Evolutionary conservation across 2,329 filamentous ascomycete species (phyloP).

Genomic region (Venturia carpophila): DNA sequence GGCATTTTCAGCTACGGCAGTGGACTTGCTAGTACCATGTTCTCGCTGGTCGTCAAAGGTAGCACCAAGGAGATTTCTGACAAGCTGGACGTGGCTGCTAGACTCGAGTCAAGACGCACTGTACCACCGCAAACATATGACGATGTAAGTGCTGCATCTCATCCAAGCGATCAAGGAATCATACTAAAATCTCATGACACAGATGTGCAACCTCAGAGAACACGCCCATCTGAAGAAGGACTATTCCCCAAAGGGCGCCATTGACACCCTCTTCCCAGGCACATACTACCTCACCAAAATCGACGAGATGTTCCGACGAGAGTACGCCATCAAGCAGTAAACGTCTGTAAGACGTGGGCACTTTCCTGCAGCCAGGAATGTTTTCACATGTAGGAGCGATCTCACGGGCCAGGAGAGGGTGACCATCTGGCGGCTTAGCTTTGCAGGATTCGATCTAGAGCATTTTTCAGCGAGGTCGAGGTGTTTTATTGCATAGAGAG

Average conservation of each 20-base stretch:
- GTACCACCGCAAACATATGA: slow-evolving; percentile 44
- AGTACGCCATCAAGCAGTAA: slow-evolving; percentile 43
- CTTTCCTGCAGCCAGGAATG: not conserved
- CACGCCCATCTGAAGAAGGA: slow-evolving; percentile 44
- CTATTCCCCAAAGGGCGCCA: slow-evolving; percentile 39
- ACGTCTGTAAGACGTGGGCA: not conserved
- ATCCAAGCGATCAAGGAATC: not conserved
- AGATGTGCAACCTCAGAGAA: slow-evolving; percentile 47
- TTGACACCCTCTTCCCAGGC: slow-evolving; percentile 38
- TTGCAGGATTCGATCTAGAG: not conserved
- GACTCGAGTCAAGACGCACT: slow-evolving; percentile 38
- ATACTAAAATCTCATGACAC: not conserved
- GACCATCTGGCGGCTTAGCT: not conserved
- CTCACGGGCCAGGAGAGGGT: not conserved
- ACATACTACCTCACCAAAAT: slow-evolving; percentile 46
- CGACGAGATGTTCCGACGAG: slow-evolving; percentile 45
- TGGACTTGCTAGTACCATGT: slow-evolving; percentile 44
- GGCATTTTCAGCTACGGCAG: slow-evolving; percentile 47
- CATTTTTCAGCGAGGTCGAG: not conserved
- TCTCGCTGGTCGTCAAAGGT: slow-evolving; percentile 42
- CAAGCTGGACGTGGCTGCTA: slow-evolving; percentile 40
- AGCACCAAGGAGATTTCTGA: slow-evolving; percentile 39
- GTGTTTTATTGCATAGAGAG: not conserved
- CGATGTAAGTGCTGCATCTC: slow-evolving; percentile 28
- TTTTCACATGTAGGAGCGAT: not conserved